phyloP scores from a whole-genome alignment of 805 yeast genomes.

The Kuraishia molischiana region DNA sequence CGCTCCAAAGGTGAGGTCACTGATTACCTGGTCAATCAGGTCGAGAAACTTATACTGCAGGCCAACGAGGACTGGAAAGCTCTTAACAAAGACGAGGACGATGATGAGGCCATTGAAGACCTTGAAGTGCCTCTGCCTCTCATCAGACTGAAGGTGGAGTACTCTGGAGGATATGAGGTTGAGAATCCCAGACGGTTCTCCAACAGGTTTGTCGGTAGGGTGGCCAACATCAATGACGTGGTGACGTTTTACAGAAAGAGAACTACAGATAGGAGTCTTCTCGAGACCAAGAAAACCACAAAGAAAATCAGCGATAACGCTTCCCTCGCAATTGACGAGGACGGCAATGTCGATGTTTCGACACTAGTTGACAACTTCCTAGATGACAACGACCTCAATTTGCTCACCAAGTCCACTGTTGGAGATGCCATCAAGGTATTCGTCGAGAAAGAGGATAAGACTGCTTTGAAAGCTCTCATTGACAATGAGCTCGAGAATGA shows the following conservation, averaged over 20 bases:
- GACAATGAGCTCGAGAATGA: slow-evolving; percentile 45
- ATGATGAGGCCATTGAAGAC: slow-evolving; percentile 17
- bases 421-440: slow-evolving; percentile 61
- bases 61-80: slow-evolving; percentile 42
- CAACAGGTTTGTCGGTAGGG: slow-evolving; percentile 79
- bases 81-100: slow-evolving; percentile 13
- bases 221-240: slow-evolving; percentile 87
- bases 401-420: slow-evolving; percentile 70
- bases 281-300: slow-evolving; percentile 1
- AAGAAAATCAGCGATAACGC: slow-evolving; percentile 10
- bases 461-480: slow-evolving; percentile 55
- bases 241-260: slow-evolving; percentile 56
- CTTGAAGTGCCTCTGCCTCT: slow-evolving; percentile 65
- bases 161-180: slow-evolving; percentile 83
- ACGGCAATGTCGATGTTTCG: slow-evolving; percentile 39
- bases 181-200: slow-evolving; percentile 88
- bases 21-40: slow-evolving; percentile 48
- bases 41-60: slow-evolving; percentile 53
- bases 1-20: slow-evolving; percentile 53
- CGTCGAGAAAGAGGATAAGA: slow-evolving; percentile 77
- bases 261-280: slow-evolving; percentile 11
- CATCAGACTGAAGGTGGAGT: slow-evolving; percentile 76
- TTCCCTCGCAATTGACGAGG: slow-evolving; percentile 23
- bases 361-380: slow-evolving; percentile 55
- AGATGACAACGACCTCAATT: slow-evolving; percentile 49